These are phyloP conservation scores for Hyphodiscus sp. DNA, from an alignment of 2,329 filamentous ascomycete species.

Conservation along the genomic window DNA sequence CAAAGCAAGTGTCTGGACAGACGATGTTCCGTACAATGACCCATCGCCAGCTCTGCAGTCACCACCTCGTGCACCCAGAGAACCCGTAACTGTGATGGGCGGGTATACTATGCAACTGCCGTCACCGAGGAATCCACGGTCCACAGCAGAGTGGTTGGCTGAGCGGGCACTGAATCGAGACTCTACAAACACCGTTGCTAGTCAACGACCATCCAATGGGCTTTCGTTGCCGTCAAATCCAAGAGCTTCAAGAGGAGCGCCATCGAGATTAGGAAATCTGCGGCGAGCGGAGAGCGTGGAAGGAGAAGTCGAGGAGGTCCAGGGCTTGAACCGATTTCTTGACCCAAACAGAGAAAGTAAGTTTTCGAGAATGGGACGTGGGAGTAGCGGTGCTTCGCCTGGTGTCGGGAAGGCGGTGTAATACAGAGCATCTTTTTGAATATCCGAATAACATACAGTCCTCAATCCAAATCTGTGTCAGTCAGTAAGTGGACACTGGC, in stretches of 20 bases:
- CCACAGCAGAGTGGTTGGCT: conserved; percentile 17
- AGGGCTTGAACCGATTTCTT: conserved; percentile 9
- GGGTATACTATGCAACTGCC: conserved; percentile 12
- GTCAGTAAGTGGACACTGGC: too few relatives aligned
- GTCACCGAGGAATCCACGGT: conserved; percentile 3
- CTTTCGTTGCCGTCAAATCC: conserved; percentile 7
- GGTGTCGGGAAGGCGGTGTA: conserved; percentile 17
- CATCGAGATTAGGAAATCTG: not conserved
- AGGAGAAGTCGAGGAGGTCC: conserved; percentile 1
- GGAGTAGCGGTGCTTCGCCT: conserved; percentile 6
- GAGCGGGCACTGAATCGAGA: not conserved
- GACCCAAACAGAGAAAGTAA: conserved; percentile 1
- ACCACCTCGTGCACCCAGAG: conserved; percentile 1
- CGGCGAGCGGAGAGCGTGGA: conserved; percentile 2
- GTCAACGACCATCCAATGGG: not conserved
- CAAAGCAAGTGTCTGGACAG: conserved; percentile 25
- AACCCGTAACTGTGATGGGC: not conserved
- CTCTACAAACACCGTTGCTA: not conserved
- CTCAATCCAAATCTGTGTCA: too few relatives aligned
- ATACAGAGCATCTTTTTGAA: not conserved
- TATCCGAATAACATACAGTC: too few relatives aligned
- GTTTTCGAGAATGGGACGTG: conserved; percentile 3
- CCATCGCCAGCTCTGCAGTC: conserved; percentile 9
- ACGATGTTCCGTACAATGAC: conserved; percentile 15
- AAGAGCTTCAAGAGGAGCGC: conserved; percentile 4